Evolutionary conservation across 2,329 filamentous ascomycete species (phyloP).

Genomic region (Elsinoe arachidis): DNA sequence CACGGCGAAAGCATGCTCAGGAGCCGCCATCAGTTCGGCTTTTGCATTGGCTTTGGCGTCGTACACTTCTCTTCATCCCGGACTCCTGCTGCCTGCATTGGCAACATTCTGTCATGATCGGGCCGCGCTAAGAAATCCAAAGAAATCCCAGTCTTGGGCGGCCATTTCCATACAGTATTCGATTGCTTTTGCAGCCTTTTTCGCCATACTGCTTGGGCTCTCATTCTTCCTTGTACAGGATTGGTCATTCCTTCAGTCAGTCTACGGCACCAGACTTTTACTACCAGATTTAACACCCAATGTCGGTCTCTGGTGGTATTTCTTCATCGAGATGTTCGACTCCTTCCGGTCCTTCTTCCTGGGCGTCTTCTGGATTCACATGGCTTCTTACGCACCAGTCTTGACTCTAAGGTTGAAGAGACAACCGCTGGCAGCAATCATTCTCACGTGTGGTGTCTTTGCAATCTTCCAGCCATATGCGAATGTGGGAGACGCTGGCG

Average conservation of each 20-base stretch:
- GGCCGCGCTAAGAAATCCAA: neutral
- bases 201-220: constrained; percentile 57
- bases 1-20: constrained; percentile 68
- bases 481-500: constrained; percentile 77
- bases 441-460: constrained; percentile 79
- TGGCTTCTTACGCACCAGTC: constrained; percentile 80
- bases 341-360: constrained; percentile 96
- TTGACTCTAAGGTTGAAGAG: constrained; percentile 72
- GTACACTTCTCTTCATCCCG: constrained; percentile 86
- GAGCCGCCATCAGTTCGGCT: constrained; percentile 64
- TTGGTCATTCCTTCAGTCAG: constrained; percentile 80
- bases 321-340: constrained; percentile 99
- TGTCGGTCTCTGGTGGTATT: constrained; percentile 98
- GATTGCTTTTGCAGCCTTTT: constrained; percentile 44
- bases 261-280: constrained; percentile 86
- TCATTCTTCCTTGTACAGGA: constrained; percentile 70
- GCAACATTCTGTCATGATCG: constrained; percentile 69
- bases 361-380: constrained; percentile 94
- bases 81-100: constrained; percentile 76
- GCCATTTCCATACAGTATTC: constrained; percentile 43
- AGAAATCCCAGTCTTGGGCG: constrained; percentile 16
- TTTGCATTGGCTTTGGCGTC: constrained; percentile 78
- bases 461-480: constrained; percentile 97
- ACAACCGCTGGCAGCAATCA: constrained; percentile 79
- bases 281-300: constrained; percentile 91